Conservation (phyloP, 2,329 filamentous ascomycete genomes). For the Colletotrichum filicis region DNA sequence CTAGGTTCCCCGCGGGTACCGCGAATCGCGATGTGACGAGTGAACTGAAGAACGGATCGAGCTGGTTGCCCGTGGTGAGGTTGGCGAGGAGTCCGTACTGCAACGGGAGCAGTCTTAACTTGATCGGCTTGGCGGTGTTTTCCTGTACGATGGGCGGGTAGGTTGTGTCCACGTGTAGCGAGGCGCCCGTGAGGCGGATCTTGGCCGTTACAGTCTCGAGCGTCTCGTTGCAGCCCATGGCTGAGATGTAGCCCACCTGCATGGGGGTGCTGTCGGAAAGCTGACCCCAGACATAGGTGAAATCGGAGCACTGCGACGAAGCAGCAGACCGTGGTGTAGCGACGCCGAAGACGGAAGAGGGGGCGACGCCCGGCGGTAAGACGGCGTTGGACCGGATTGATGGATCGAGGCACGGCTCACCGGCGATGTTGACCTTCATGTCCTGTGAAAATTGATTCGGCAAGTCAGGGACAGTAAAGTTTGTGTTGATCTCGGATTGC, state of each 20-base stretch:
- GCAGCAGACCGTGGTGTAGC: conserved; percentile 32
- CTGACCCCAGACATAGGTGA: conserved; percentile 50
- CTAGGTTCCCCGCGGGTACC: conserved; percentile 41
- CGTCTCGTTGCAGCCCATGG: conserved; percentile 52
- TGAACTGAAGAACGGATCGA: conserved; percentile 49
- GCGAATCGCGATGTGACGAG: conserved; percentile 47
- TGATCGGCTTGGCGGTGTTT: conserved; percentile 35
- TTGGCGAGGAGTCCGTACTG: conserved; percentile 45
- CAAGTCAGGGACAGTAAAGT: conserved; percentile 37
- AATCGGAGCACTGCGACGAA: conserved; percentile 44
- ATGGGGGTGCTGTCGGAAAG: conserved; percentile 40
- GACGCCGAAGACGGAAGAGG: conserved; percentile 39
- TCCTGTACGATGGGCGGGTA: conserved; percentile 43
- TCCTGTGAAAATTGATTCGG: conserved; percentile 2
- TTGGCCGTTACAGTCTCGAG: conserved; percentile 42
- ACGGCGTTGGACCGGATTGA: conserved; percentile 37
- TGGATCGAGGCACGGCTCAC: conserved; percentile 36
- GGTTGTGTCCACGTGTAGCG: conserved; percentile 41
- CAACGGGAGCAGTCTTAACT: conserved; percentile 40
- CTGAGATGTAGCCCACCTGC: conserved; percentile 44
- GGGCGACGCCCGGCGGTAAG: conserved; percentile 20
- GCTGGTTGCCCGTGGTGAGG: conserved; percentile 39
- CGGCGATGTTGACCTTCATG: conserved; percentile 38
- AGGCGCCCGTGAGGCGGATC: conserved; percentile 39
- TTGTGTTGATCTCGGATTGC: conserved; percentile 38